These are phyloP conservation scores for Ilyonectria mors-panacis DNA, from an alignment of 2,329 filamentous ascomycete genomes.

Conservation along the genomic window DNA sequence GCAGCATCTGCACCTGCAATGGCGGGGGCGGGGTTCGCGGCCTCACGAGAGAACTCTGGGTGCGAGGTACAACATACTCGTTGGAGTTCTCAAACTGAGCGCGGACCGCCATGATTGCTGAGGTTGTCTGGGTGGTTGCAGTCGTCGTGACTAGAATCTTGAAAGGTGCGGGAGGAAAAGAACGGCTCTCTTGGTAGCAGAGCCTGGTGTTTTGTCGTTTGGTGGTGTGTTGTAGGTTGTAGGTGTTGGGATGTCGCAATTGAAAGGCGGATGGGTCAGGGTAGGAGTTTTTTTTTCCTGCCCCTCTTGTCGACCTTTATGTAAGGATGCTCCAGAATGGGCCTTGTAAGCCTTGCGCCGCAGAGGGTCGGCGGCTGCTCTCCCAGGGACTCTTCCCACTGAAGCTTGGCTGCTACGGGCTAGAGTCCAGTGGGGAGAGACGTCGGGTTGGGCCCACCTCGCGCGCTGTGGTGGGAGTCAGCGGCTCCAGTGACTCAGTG, in stretches of 20 bases:
- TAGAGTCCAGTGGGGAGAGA: background rate
- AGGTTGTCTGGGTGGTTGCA: conserved; percentile 32
- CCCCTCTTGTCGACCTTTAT: conserved; percentile 42
- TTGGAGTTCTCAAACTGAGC: conserved; percentile 92
- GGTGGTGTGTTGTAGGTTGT: background rate
- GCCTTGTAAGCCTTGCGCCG: conserved; percentile 10
- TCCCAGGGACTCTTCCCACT: conserved; percentile 14
- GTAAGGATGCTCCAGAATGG: conserved; percentile 27
- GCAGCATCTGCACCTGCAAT: conserved; percentile 16
- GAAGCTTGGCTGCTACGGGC: conserved; percentile 19
- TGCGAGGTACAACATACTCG: conserved; percentile 73
- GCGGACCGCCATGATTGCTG: conserved; percentile 73
- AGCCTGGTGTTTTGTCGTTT: conserved; percentile 1
- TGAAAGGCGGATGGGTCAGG: conserved; percentile 36
- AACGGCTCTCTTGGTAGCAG: conserved; percentile 1
- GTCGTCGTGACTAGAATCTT: conserved; percentile 40
- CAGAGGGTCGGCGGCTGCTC: conserved; percentile 11
- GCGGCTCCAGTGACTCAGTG: background rate
- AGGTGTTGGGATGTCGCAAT: conserved; percentile 34
- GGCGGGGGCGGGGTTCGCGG: conserved; percentile 42
- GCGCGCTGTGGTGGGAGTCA: background rate
- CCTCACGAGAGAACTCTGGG: conserved; percentile 2
- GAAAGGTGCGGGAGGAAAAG: conserved; percentile 14
- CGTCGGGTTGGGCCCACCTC: conserved; percentile 6
- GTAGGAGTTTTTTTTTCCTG: conserved; percentile 38